A percentile compares a stretch with the other conserved stretches of the same genome.
Conservation (phyloP, 2,329 filamentous ascomycete genomes). For the Colletotrichum sp. region DNA sequence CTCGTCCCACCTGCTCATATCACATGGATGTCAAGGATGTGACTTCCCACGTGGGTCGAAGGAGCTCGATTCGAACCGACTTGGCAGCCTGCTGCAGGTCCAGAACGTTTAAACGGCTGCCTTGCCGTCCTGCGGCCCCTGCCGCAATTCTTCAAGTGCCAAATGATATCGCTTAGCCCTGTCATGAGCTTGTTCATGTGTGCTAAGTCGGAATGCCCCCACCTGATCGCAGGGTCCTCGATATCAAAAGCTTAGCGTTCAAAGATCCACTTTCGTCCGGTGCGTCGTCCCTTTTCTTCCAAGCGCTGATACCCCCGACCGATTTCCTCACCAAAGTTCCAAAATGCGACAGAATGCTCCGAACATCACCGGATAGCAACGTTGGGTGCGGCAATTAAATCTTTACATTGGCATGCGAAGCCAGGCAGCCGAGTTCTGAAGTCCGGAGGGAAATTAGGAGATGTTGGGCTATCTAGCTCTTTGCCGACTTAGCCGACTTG, state of each 20-base stretch:
- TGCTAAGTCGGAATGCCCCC: neutral
- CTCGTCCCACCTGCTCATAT: neutral
- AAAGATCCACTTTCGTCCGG: neutral
- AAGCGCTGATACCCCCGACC: neutral
- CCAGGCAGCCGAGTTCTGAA: neutral
- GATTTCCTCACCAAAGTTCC: neutral
- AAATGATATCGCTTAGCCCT: neutral
- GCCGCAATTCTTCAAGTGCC: neutral
- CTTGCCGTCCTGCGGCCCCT: neutral
- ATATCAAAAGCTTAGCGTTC: neutral
- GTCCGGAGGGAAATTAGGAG: neutral
- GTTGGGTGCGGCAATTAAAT: neutral
- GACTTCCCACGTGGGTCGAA: neutral
- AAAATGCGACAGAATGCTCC: neutral
- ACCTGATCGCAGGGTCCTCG: neutral
- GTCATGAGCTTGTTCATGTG: neutral
- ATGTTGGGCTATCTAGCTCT: neutral
- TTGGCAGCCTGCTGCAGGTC: neutral
- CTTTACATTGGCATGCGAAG: neutral
- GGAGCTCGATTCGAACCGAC: neutral
- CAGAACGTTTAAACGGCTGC: neutral
- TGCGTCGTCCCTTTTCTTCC: neutral
- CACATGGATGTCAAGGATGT: neutral
- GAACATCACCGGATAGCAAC: neutral
- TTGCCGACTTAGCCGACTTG: neutral